These are phyloP conservation scores for Beauveria australis DNA, from an alignment of 2,329 filamentous ascomycete species.

Conservation along the genomic window DNA sequence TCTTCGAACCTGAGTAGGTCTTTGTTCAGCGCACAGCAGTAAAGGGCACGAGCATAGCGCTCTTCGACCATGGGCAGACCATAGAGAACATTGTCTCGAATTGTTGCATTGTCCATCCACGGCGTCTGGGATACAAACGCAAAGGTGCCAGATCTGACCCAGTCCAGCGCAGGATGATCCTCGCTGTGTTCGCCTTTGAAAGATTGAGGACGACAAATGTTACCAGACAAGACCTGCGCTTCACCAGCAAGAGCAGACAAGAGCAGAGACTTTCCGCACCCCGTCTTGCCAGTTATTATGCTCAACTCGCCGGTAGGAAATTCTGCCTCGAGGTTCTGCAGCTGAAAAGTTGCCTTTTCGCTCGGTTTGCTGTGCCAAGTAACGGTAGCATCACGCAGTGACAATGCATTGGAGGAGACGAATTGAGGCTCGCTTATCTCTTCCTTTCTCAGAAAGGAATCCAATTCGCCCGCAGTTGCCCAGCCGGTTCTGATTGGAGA, in stretches of 20 bases:
- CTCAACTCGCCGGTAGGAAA: slow-evolving; percentile 10
- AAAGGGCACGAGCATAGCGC: neutral
- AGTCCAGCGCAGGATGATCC: neutral
- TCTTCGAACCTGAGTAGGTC: slow-evolving; percentile 62
- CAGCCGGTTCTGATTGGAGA: slow-evolving; percentile 8
- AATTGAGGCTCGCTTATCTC: neutral
- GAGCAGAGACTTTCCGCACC: slow-evolving; percentile 11
- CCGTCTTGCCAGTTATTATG: slow-evolving; percentile 12
- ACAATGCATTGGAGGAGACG: neutral
- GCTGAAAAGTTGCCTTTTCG: neutral
- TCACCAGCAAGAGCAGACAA: slow-evolving; percentile 10
- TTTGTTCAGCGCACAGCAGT: slow-evolving; percentile 59
- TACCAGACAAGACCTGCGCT: slow-evolving; percentile 3
- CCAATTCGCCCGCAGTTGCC: slow-evolving; percentile 7
- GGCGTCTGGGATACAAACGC: slow-evolving; percentile 51
- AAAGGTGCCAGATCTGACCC: neutral
- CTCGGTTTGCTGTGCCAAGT: neutral
- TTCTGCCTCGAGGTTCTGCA: neutral
- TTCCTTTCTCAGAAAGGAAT: slow-evolving; percentile 4
- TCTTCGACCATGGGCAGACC: slow-evolving; percentile 46
- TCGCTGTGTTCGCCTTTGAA: neutral
- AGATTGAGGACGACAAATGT: slow-evolving; percentile 3
- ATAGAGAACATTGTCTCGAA: slow-evolving; percentile 66
- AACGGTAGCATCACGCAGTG: neutral
- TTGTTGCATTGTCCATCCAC: slow-evolving; percentile 70